phyloP scores from a whole-genome alignment of 441 rosid genomes.

The Pelargonium australe region DNA sequence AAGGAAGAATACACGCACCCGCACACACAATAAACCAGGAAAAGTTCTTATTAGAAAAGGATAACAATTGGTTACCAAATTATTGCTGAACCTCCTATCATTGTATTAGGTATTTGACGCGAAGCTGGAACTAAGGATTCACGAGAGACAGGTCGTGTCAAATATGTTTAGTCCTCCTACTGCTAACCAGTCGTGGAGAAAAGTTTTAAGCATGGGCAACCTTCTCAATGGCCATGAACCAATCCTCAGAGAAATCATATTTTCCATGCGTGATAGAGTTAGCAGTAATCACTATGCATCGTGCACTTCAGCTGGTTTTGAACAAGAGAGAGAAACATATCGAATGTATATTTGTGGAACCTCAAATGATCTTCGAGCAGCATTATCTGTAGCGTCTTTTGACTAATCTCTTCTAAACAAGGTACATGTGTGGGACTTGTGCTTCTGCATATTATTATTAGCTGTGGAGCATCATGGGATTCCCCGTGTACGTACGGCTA shows the following conservation, averaged over 20 bases:
- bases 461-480: no score
- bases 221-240: conserved; percentile 97
- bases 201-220: conserved; percentile 96
- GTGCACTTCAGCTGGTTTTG: conserved; percentile 22
- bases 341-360: conserved; percentile 91
- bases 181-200: conserved; percentile 88
- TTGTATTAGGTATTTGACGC: conserved; percentile 50
- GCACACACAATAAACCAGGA: background rate
- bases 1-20: background rate
- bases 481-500: background rate
- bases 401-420: conserved; percentile 34
- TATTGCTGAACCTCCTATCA: conserved; percentile 6
- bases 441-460: background rate
- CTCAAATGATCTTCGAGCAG: conserved; percentile 90
- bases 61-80: background rate
- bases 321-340: conserved; percentile 71
- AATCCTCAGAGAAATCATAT: conserved; percentile 64
- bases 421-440: background rate
- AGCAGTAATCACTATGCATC: conserved; percentile 54
- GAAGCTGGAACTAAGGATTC: conserved; percentile 45
- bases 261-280: conserved; percentile 48
- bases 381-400: conserved; percentile 76
- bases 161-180: conserved; percentile 66
- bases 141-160: conserved; percentile 59
- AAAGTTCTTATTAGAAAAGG: no score